Evolutionary conservation across 306 rosid genomes (phyloP).

Genomic region (Citrullus mucosospermus): DNA sequence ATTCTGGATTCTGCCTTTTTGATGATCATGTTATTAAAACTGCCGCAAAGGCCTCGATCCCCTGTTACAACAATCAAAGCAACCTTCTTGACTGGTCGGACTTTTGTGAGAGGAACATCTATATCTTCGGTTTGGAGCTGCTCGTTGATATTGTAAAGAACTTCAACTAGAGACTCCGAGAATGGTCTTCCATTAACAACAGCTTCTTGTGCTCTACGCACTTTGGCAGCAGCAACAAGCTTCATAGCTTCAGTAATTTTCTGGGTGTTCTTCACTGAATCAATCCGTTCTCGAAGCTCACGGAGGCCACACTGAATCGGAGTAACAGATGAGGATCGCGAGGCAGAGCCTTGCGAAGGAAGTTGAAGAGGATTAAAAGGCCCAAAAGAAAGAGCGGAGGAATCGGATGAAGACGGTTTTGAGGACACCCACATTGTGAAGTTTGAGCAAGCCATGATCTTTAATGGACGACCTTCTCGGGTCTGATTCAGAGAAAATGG

Average conservation of each 20-base stretch:
- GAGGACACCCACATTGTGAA: conserved; percentile 42
- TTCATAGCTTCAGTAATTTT: conserved; percentile 94
- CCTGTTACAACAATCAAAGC: conserved; percentile 76
- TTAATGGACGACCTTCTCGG: not conserved
- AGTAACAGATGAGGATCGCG: conserved; percentile 20
- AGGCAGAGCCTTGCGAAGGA: conserved; percentile 36
- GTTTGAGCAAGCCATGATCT: conserved; percentile 33
- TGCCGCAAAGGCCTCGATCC: conserved; percentile 81
- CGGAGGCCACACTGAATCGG: conserved; percentile 56
- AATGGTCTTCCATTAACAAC: conserved; percentile 84
- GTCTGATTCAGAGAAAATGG: conserved; percentile 15
- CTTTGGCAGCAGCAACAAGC: conserved; percentile 93
- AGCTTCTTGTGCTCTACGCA: conserved; percentile 91
- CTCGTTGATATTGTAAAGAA: conserved; percentile 86
- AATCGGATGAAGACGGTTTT: conserved; percentile 53
- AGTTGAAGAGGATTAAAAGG: conserved; percentile 50
- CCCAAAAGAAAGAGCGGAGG: conserved; percentile 52
- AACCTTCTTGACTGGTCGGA: conserved; percentile 69
- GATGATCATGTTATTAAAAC: conserved; percentile 45
- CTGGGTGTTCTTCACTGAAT: conserved; percentile 72
- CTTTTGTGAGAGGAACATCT: conserved; percentile 55
- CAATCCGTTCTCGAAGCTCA: conserved; percentile 65
- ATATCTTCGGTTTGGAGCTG: conserved; percentile 74
- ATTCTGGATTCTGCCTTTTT: conserved; percentile 67
- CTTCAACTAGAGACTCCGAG: conserved; percentile 76